phyloP scores from a whole-genome alignment of 371 early-diverging fungal species.

The Saksenaea oblongispora region DNA sequence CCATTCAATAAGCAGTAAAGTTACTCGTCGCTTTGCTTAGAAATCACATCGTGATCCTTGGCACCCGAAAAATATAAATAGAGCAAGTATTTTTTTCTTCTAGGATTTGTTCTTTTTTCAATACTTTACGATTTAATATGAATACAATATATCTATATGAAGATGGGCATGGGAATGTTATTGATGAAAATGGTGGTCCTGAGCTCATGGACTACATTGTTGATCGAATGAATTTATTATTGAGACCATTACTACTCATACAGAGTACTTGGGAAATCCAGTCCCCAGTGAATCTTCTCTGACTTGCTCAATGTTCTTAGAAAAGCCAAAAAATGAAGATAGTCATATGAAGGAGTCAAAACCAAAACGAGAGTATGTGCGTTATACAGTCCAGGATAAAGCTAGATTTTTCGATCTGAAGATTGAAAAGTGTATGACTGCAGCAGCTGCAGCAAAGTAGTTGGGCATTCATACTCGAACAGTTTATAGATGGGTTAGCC shows the following conservation, averaged over 20 bases:
- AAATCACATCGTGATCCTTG: constrained; percentile 4
- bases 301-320: constrained; percentile 6
- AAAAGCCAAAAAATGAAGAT: constrained; percentile 6
- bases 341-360: constrained; percentile 3
- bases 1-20: too few species aligned
- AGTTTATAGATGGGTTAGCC: constrained; percentile 15
- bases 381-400: too few species aligned
- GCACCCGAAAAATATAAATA: not conserved
- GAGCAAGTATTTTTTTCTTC: not conserved
- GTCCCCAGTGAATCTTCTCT: constrained; percentile 1
- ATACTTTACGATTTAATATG: constrained; percentile 5
- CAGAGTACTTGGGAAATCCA: constrained; percentile 1
- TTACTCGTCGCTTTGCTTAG: not conserved
- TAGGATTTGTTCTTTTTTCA: constrained; percentile 2
- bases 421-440: constrained; percentile 13
- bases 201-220: too few species aligned
- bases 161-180: constrained; percentile 22
- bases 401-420: too few species aligned
- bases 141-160: constrained; percentile 19
- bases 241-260: constrained; percentile 9
- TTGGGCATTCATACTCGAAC: constrained; percentile 27
- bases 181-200: constrained; percentile 19
- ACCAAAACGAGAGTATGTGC: not conserved
- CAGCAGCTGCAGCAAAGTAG: constrained; percentile 11
- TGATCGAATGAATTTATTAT: too few species aligned